Evolutionary conservation across 2,329 filamentous ascomycete species (phyloP), one percentile per base, ranked within the genome.

Genomic region (Paraphaeosphaeria sporulosa): DNA sequence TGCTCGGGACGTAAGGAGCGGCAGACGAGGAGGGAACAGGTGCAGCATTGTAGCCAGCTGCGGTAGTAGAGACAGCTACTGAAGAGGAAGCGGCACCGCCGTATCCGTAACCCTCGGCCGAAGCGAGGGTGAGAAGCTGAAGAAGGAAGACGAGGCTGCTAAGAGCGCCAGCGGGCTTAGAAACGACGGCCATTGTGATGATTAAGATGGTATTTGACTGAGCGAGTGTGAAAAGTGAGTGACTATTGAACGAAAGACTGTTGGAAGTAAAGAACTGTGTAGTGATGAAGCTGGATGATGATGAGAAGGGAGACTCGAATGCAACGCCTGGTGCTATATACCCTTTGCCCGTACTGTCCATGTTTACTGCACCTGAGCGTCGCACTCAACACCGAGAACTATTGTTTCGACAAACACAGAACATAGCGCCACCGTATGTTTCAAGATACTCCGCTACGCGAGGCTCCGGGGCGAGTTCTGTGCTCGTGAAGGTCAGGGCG

Each of bases 331-430:
- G 46, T 55, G 52, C 52, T 55, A 55, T 55, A 55, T 55, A 55
- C 19, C 19, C 4, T 15, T 55, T 38, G 30, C 27, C 38, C 27
- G 42, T 30, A 55, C 3, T 42, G 13, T 9, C 42, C 30, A 47
- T 46, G 52, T 25, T 25, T 6, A 43, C 51, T 17, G n/a, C 52
- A 36, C 47, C 52, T 55, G 40, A 36, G 27, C 30, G 40, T 17
- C 17, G n/a, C 21, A n/a, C 52, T 38, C 52, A 55, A 46, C 52
- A 55, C 52, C 52, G 52, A 34, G 40, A 25, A 55, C 30, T 47
- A 55, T 55, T 55, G 52, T 55, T 55, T 55, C 52, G 52, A 55
- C 52, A 47, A 55, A 55, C 42, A 44, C 23, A 44, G 51, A 54
- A 44, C 38, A 34, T 17, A 30, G 25, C 51, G 21, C 51, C n/a